Evolutionary conservation across 164 flowering plant species (phyloP).

Genomic region (Sedum album): DNA sequence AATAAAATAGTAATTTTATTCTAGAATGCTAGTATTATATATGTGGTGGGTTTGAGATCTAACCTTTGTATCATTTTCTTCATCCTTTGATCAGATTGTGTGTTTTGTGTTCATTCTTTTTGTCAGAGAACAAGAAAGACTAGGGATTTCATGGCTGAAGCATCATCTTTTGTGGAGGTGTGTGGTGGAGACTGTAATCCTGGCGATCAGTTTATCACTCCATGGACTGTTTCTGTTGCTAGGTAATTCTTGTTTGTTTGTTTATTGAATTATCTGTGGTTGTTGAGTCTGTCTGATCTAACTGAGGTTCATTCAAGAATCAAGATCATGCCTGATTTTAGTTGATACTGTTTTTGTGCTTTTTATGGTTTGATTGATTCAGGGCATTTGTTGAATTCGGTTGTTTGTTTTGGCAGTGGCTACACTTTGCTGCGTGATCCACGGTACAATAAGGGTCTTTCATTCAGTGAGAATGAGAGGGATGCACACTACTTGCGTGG

Average conservation of each 20-base stretch:
- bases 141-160: not conserved
- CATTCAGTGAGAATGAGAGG: conserved; percentile 13
- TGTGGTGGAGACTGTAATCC: conserved; percentile 50
- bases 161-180: conserved; percentile 9
- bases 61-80: not conserved
- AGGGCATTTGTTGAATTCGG: not conserved
- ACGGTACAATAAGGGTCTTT: conserved; percentile 11
- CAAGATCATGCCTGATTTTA: not conserved
- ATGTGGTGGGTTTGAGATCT: not conserved
- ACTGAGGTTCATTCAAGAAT: too few relatives aligned
- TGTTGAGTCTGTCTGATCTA: not conserved
- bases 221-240: conserved; percentile 55
- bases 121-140: not conserved
- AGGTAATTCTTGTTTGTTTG: conserved; percentile 19
- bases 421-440: conserved; percentile 14
- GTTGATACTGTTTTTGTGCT: not conserved
- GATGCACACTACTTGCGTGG: conserved; percentile 14
- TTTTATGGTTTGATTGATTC: not conserved
- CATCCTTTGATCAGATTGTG: too few relatives aligned
- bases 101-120: not conserved
- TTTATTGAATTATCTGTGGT: not conserved
- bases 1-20: not conserved
- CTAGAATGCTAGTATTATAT: not conserved
- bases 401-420: conserved; percentile 3
- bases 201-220: conserved; percentile 43